Evolutionary conservation across 495 filamentous ascomycete species (phyloP).

Genomic region (Pyrenula aspistea): DNA sequence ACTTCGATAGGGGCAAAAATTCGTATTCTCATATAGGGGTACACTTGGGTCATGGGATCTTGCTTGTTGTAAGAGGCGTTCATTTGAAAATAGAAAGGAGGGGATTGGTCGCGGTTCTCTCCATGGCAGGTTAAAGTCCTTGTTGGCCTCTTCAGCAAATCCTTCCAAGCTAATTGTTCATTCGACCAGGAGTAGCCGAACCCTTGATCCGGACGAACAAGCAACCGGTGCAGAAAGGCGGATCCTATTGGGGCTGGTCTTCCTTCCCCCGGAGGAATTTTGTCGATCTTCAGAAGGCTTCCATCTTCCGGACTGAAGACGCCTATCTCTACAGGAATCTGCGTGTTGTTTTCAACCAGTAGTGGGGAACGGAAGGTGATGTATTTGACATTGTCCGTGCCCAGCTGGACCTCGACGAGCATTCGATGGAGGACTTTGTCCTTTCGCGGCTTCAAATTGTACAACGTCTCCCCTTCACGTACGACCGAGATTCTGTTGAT

Average conservation of each 20-base stretch:
- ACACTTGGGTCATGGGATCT: slow-evolving; percentile 66
- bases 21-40: slow-evolving; percentile 88
- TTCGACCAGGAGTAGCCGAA: slow-evolving; percentile 94
- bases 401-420: slow-evolving; percentile 83
- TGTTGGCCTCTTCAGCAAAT: slow-evolving; percentile 71
- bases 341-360: slow-evolving; percentile 94
- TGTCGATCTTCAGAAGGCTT: slow-evolving; percentile 92
- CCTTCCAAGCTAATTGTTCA: slow-evolving; percentile 83
- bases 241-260: slow-evolving; percentile 88
- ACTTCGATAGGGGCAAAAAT: slow-evolving; percentile 86
- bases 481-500: slow-evolving; percentile 80
- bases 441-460: slow-evolving; percentile 73
- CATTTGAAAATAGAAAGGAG: slow-evolving; percentile 93
- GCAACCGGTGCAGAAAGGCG: slow-evolving; percentile 75
- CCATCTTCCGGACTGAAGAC: slow-evolving; percentile 81
- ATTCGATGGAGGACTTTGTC: slow-evolving; percentile 76
- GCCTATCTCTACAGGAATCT: slow-evolving; percentile 92
- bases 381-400: slow-evolving; percentile 89
- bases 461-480: slow-evolving; percentile 85
- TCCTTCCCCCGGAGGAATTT: slow-evolving; percentile 84
- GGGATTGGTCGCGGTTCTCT: slow-evolving; percentile 61
- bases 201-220: slow-evolving; percentile 89
- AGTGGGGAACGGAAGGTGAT: slow-evolving; percentile 92
- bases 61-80: slow-evolving; percentile 71
- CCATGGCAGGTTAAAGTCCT: slow-evolving; percentile 77